Conservation (phyloP, 2,329 filamentous ascomycete genomes). For the Trematosphaeria pertusa region DNA sequence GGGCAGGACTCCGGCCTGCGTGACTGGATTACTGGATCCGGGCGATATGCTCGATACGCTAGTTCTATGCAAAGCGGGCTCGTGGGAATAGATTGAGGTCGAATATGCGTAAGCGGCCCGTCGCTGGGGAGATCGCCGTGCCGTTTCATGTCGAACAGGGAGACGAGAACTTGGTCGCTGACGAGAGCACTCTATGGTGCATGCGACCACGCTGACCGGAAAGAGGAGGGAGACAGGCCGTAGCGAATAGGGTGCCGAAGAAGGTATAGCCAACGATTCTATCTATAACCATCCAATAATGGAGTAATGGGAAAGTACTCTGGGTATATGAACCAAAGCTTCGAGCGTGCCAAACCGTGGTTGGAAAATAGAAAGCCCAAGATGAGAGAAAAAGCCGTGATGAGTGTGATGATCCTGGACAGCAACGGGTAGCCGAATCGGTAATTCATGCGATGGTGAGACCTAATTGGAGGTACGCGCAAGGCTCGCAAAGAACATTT, state of each 20-base stretch:
- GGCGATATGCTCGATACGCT: too few relatives aligned
- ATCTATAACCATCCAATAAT: conserved; percentile 29
- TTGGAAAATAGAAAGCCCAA: conserved; percentile 14
- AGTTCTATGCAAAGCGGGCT: too few relatives aligned
- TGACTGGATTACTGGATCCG: too few relatives aligned
- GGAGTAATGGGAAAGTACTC: conserved; percentile 19
- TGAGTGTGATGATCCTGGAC: conserved; percentile 18
- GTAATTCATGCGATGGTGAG: conserved; percentile 10
- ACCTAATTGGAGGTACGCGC: conserved; percentile 18
- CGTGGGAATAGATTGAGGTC: conserved; percentile 2
- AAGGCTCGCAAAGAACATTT: conserved; percentile 31
- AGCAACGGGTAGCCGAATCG: conserved; percentile 18
- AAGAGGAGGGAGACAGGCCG: conserved; percentile 20
- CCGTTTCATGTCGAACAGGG: conserved; percentile 15
- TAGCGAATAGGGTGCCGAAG: conserved; percentile 6
- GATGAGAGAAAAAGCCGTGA: conserved; percentile 19
- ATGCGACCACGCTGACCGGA: conserved; percentile 23
- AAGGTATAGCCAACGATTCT: conserved; percentile 21
- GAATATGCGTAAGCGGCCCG: conserved; percentile 16
- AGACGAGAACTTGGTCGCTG: conserved; percentile 17
- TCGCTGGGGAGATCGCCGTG: conserved; percentile 7
- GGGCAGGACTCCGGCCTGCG: too few relatives aligned
- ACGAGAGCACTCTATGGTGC: conserved; percentile 28
- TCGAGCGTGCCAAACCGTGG: conserved; percentile 19
- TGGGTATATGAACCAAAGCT: conserved; percentile 23